phyloP scores from a whole-genome alignment of 2,329 filamentous ascomycete species.

The Colletotrichum sojae region DNA sequence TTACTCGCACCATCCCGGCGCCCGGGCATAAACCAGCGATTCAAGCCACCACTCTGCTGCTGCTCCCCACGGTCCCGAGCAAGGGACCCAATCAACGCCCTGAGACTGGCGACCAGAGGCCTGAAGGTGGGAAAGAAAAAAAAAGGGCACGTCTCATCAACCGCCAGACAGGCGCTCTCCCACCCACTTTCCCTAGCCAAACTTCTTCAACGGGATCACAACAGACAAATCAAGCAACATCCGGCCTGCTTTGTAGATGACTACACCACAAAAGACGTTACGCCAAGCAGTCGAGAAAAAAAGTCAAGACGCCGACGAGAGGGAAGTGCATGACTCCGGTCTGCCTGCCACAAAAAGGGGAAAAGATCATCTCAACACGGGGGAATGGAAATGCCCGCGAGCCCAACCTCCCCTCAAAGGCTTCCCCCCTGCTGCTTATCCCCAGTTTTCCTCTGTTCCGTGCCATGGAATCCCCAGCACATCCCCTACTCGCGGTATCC shows the following conservation, averaged over 20 bases:
- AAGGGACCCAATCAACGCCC: constrained; percentile 36
- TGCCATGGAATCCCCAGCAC: constrained; percentile 29
- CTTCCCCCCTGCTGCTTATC: constrained; percentile 7
- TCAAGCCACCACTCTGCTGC: constrained; percentile 17
- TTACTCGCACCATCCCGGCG: not conserved
- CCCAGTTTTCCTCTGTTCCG: constrained; percentile 26
- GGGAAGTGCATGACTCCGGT: too few species aligned
- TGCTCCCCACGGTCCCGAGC: not conserved
- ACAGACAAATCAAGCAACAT: constrained; percentile 13
- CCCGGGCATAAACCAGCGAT: constrained; percentile 30
- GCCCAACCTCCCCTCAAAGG: not conserved
- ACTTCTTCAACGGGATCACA: constrained; percentile 33
- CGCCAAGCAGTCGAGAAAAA: not conserved
- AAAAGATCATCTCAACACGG: not conserved
- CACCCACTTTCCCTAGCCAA: constrained; percentile 13
- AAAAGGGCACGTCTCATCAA: constrained; percentile 40
- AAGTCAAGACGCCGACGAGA: not conserved
- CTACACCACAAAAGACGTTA: not conserved
- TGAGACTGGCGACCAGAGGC: constrained; percentile 41
- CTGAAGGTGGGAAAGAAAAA: too few species aligned
- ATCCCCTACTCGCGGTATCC: constrained; percentile 29
- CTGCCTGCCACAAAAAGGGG: too few species aligned
- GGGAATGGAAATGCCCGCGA: constrained; percentile 13
- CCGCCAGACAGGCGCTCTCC: constrained; percentile 37
- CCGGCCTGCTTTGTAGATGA: too few species aligned